These are phyloP conservation scores for Hymenochaete sp. DNA, from an alignment of 1,284 basidiomycete genomes.

Conservation along the genomic window DNA sequence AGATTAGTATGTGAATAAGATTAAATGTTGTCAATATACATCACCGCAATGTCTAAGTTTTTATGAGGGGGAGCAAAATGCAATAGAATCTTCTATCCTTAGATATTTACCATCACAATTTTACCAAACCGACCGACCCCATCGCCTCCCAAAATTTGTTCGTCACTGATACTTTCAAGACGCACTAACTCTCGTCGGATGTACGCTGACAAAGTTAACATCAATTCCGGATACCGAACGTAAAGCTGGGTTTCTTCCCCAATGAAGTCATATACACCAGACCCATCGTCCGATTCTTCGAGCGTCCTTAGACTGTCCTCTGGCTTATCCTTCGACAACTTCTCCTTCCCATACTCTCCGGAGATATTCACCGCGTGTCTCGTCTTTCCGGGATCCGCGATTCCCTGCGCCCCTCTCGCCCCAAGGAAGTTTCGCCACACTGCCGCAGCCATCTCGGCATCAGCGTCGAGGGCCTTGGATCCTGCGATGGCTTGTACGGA, in stretches of 20 bases:
- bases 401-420: constrained; percentile 62
- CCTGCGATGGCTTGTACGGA: constrained; percentile 3
- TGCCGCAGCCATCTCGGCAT: constrained; percentile 77
- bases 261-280: constrained; percentile 63
- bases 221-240: constrained; percentile 66
- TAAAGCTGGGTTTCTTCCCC: constrained; percentile 57
- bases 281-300: constrained; percentile 53
- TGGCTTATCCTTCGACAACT: constrained; percentile 38
- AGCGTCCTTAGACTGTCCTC: constrained; percentile 33
- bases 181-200: constrained; percentile 70
- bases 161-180: constrained; percentile 66
- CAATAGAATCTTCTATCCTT: not conserved
- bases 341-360: constrained; percentile 49
- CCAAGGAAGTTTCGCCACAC: constrained; percentile 92
- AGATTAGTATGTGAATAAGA: not conserved
- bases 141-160: constrained; percentile 46
- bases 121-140: constrained; percentile 20
- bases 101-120: constrained; percentile 1
- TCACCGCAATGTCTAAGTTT: not conserved
- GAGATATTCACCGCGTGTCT: constrained; percentile 49
- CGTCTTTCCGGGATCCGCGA: constrained; percentile 35
- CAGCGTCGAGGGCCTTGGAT: constrained; percentile 34
- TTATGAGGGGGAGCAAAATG: constrained; percentile 1
- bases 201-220: constrained; percentile 72
- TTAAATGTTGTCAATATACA: not conserved